Base-by-base conservation (phyloP, 345 rosid species). In the Syzygium oleosum region DNA sequence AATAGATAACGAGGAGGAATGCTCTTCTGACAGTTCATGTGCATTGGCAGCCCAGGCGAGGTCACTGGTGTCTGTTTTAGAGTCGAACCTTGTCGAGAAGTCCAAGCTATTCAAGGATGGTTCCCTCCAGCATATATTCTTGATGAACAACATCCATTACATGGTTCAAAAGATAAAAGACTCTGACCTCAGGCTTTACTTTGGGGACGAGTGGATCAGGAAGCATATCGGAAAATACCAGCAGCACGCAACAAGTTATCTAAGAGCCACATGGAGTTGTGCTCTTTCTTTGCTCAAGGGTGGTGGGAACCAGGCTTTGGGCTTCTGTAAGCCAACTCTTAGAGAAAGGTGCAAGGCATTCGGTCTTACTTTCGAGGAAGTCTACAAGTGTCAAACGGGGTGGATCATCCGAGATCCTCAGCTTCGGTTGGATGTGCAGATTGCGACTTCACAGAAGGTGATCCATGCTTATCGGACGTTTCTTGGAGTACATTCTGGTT, bases 141-240 rank as follows among this genome's bases (percentile, higher is more conserved):
- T 94, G 86, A 92, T 95, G 89, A 97, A 97, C 89, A 97, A 95
- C 90, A 90, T 90, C 84, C 94, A 93, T 87, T 97, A 97, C 92
- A 90, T 94, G 93, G 97, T 95, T 53, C 93, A 95, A 85, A 96
- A 96, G 91, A 94, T 96, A 5, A 95, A 94, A 84, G 90, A 87
- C 87, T 95, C 97, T 1, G 93, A 95, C 78, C 96, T 97, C 87
- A 89, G 92, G 90, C 87, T 15, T 84, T 90, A 90, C 90, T 94
- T 97, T 53, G 99, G 97, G 89, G 98, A 97, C 79, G 96, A 91
- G 73, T 97, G 99, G 99, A 93, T 96, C 89, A 90, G 96, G 43
- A 95, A 92, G 90, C 96, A 93, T 84, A 93, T 86, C 0, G 98
- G 90, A 6, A 93, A 90, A 79, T 92, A 92, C 90, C 97, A 92